Evolutionary conservation across 331 rosid genomes (phyloP), one percentile per base, ranked within the genome.

Genomic region (Erythrophleum ivorense): DNA sequence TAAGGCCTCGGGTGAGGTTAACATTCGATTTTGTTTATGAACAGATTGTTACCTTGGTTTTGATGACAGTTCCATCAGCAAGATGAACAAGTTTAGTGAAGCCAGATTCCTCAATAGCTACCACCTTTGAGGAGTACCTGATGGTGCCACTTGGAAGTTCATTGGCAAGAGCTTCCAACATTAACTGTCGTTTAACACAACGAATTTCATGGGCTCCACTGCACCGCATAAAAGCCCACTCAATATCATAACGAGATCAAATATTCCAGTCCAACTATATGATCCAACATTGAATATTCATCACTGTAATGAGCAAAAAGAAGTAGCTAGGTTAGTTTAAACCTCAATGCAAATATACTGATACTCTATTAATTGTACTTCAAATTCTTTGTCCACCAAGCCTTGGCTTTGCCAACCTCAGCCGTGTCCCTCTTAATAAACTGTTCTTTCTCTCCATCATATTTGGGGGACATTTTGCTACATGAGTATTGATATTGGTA

Each of bases 121-220:
- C 94, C 21, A 91, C 90, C 81, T 87, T 91, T 68, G 95, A 94
- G 16, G 81, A 81, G 87, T 59, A 90, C 68, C 89, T 89, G 53
- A 94, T 87, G 55, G 90, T 83, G 21, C 86, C 91, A 75, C 84
- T 73, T 9, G 92, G 95, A 80, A 94, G 94, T 49, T 90, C 95
- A 52, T 78, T 85, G 41, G 87, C 88, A 66, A 94, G 88, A 50
- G 80, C 80, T 84, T 91, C 95, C 72, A 91, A 71, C 81, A 94
- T 15, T 48, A 78, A 50, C 0, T 80, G 70, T 78, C 97, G 89
- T 63, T 66, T 78, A 48, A 94, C 87, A 65, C 95, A 73, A 40
- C 95, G 92, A 73, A 81, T 40, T 82, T 91, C 98, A 66, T 64
- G 41, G 31, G 19, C 80, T 76, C 88, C 86, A 46, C 91, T 83